These are phyloP conservation scores for Lodderomyces metapsilosis DNA, from an alignment of 1,139 yeast genomes.

Conservation along the genomic window DNA sequence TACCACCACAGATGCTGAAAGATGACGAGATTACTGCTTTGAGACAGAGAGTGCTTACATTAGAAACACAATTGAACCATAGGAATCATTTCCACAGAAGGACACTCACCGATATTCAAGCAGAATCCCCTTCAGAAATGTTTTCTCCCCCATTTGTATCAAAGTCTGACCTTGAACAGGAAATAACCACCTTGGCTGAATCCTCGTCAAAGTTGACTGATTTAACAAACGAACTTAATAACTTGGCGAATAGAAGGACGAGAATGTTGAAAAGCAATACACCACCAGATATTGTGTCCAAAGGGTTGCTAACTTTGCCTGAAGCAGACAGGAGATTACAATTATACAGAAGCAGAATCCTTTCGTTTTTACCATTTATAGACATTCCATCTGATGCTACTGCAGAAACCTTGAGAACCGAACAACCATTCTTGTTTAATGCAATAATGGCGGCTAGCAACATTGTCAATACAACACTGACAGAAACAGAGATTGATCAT, in stretches of 20 bases:
- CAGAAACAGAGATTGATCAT: slow-evolving; percentile 26
- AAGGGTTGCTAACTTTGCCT: slow-evolving; percentile 44
- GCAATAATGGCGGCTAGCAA: slow-evolving; percentile 65
- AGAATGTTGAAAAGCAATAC: slow-evolving; percentile 23
- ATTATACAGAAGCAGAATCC: slow-evolving; percentile 40
- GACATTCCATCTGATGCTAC: slow-evolving; percentile 43
- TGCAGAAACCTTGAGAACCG: slow-evolving; percentile 46
- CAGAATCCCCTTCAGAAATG: slow-evolving; percentile 12
- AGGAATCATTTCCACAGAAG: slow-evolving; percentile 4
- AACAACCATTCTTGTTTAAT: slow-evolving; percentile 61
- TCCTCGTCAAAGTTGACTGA: slow-evolving; percentile 30
- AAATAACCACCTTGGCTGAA: slow-evolving; percentile 32
- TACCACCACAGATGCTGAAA: slow-evolving; percentile 7
- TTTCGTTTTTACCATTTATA: slow-evolving; percentile 52
- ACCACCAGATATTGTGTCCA: slow-evolving; percentile 43
- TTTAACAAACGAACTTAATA: slow-evolving; percentile 37
- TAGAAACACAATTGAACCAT: slow-evolving; percentile 20
- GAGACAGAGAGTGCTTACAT: slow-evolving; percentile 20
- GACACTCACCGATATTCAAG: background rate
- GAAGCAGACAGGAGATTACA: slow-evolving; percentile 51
- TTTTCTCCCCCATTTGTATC: slow-evolving; percentile 31
- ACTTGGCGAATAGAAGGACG: slow-evolving; percentile 39
- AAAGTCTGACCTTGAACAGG: slow-evolving; percentile 36
- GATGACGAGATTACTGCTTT: slow-evolving; percentile 18
- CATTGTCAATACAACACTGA: slow-evolving; percentile 31